These are phyloP conservation scores for Plantago ovata DNA, from an alignment of 257 asterid species.

Conservation along the genomic window DNA sequence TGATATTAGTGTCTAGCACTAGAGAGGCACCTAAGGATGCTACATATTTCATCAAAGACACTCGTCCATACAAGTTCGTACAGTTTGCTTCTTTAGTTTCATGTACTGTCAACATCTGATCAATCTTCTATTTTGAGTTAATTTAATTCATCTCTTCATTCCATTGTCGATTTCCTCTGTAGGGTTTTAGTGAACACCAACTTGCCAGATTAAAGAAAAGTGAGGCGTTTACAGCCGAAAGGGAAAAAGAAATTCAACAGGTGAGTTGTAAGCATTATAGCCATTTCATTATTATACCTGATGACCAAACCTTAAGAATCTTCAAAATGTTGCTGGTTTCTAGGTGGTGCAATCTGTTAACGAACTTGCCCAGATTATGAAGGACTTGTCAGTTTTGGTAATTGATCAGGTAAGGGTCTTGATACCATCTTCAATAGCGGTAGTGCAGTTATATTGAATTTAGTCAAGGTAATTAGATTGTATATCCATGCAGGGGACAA, in stretches of 20 bases:
- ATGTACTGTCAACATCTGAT: too few species aligned
- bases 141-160: conserved; percentile 17
- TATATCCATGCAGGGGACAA: conserved; percentile 74
- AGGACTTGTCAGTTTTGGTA: conserved; percentile 95
- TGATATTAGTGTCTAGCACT: too few species aligned
- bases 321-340: conserved; percentile 19
- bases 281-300: conserved; percentile 6
- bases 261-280: conserved; percentile 27
- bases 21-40: too few species aligned
- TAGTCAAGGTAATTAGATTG: conserved; percentile 2
- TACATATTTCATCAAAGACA: too few species aligned
- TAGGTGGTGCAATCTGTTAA: conserved; percentile 88
- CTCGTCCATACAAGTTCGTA: too few species aligned
- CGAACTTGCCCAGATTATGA: conserved; percentile 98
- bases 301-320: conserved; percentile 1
- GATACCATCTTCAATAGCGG: conserved; percentile 8
- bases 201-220: conserved; percentile 87
- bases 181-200: conserved; percentile 92
- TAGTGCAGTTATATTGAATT: conserved; percentile 6
- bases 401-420: conserved; percentile 83
- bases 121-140: background rate
- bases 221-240: conserved; percentile 82
- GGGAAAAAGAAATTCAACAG: conserved; percentile 92
- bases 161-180: conserved; percentile 18
- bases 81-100: too few species aligned